Evolutionary conservation across 805 yeast species (phyloP).

Genomic region (Zygosaccharomyces kombuchaensis): DNA sequence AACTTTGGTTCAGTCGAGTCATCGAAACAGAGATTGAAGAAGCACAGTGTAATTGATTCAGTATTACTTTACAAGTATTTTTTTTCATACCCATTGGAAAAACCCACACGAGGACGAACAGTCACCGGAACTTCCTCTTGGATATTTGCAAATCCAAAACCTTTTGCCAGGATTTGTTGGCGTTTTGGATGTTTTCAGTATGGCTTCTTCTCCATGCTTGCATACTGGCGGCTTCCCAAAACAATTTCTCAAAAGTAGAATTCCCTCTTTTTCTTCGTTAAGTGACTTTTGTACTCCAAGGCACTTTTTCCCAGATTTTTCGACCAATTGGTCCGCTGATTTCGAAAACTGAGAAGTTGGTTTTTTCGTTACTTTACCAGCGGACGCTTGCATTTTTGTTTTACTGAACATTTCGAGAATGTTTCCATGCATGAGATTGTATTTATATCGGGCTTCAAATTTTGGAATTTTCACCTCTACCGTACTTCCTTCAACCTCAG

Average conservation of each 20-base stretch:
- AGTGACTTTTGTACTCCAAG: slow-evolving; percentile 2
- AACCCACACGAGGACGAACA: slow-evolving; percentile 44
- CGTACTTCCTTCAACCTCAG: neutral
- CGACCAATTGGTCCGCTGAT: slow-evolving; percentile 13
- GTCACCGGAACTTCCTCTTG: slow-evolving; percentile 31
- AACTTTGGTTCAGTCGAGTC: slow-evolving; percentile 24
- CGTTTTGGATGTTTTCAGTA: slow-evolving; percentile 44
- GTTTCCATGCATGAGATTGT: slow-evolving; percentile 38
- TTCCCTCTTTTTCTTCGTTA: neutral
- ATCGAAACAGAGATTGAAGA: slow-evolving; percentile 22
- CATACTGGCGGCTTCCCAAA: slow-evolving; percentile 42
- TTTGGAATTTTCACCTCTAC: slow-evolving; percentile 27
- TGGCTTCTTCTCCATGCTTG: slow-evolving; percentile 44
- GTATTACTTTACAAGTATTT: neutral
- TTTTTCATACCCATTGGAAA: slow-evolving; percentile 48
- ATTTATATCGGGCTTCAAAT: slow-evolving; percentile 52
- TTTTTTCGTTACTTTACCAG: slow-evolving; percentile 7
- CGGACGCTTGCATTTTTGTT: slow-evolving; percentile 10
- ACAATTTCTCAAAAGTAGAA: slow-evolving; percentile 12
- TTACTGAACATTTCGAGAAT: slow-evolving; percentile 37
- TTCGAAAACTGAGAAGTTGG: neutral
- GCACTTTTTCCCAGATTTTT: slow-evolving; percentile 20
- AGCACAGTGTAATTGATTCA: slow-evolving; percentile 3
- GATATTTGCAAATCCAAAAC: slow-evolving; percentile 51
- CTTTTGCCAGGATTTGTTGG: slow-evolving; percentile 43